Evolutionary conservation across 371 early-diverging fungal genomes (phyloP).

Genomic region (Mortierella sp.): DNA sequence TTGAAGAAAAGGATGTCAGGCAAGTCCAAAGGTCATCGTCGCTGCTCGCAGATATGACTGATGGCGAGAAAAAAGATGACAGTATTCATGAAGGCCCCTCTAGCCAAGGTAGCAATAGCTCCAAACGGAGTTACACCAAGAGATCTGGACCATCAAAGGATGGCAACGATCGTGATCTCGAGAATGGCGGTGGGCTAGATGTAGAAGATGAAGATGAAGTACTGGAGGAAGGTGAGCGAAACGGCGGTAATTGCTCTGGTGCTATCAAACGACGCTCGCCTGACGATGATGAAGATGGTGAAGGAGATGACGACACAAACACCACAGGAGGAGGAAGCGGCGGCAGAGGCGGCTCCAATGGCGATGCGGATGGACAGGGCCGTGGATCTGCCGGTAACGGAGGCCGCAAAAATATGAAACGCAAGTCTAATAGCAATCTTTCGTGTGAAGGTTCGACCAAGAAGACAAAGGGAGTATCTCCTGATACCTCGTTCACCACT

Average conservation of each 20-base stretch:
- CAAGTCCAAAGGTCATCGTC: conserved; percentile 40
- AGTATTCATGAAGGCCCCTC: not conserved
- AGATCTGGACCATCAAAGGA: not conserved
- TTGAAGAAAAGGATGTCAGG: conserved; percentile 40
- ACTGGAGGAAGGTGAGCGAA: conserved; percentile 17
- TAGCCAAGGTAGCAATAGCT: not conserved
- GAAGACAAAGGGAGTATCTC: conserved; percentile 23
- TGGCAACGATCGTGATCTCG: not conserved
- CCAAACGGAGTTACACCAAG: conserved; percentile 3
- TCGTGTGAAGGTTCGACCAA: conserved; percentile 20
- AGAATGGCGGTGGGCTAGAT: not conserved
- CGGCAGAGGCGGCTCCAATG: conserved; percentile 7
- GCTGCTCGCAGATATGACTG: conserved; percentile 9
- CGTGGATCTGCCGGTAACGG: conserved; percentile 17
- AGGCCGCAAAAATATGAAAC: conserved; percentile 23
- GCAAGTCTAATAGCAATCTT: conserved; percentile 28
- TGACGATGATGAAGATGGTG: conserved; percentile 31
- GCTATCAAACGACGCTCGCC: conserved; percentile 30
- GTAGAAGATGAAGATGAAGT: conserved; percentile 16
- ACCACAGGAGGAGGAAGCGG: conserved; percentile 9
- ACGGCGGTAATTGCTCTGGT: conserved; percentile 4
- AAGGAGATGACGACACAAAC: conserved; percentile 10
- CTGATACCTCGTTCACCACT: not conserved
- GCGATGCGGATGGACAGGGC: not conserved
- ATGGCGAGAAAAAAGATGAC: not conserved